Evolutionary conservation across 2,329 filamentous ascomycete genomes (phyloP), one percentile per base, ranked within the genome.

Genomic region (Alternaria hordeiaustralica): DNA sequence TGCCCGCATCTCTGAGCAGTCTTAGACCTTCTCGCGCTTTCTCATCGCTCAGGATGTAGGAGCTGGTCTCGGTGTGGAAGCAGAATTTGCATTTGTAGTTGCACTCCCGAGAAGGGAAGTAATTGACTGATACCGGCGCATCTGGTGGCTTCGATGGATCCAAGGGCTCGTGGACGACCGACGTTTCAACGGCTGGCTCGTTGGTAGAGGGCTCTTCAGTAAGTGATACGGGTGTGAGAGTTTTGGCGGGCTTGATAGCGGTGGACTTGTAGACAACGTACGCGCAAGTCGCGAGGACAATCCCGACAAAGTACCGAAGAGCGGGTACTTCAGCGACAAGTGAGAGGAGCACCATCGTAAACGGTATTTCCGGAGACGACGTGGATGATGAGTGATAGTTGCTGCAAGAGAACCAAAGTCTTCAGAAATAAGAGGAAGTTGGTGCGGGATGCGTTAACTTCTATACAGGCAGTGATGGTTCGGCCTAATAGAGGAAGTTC

Each of bases 1-100:
- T 62, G 18, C 60, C 60, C 3, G 55, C 54, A 21, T 62, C 28
- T 21, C 46, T 58, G 36, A 62, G 55, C 10, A 61, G 26, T 30
- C n/a, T 44, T 3, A 61, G 36, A 2, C 45, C 59, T 28, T 25
- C 3, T 11, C 9, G 5, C 1, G 21, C 36, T 7, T 45, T 25
- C 4, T 41, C 23, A 11, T 43, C 23, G 11, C 12, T 26, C 4
- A 50, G 21, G 1, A 50, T 45, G 28, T 25, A 58, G 13, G 55
- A 58, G 20, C 12, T 49, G 23, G 28, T 58, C n/a, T 25, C 55
- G 20, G 55, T 58, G 30, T 50, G 45, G 11, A 58, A 49, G 30
- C 53, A 56, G 13, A 50, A 61, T 5, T 18, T 18, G 3, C 45
- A 33, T 8, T 25, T 43, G 25, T 56, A 61, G 5, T 56, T 55